These are phyloP conservation scores for Vitis hybrid DNA, from an alignment of 177 flowering plant species.

Conservation along the genomic window DNA sequence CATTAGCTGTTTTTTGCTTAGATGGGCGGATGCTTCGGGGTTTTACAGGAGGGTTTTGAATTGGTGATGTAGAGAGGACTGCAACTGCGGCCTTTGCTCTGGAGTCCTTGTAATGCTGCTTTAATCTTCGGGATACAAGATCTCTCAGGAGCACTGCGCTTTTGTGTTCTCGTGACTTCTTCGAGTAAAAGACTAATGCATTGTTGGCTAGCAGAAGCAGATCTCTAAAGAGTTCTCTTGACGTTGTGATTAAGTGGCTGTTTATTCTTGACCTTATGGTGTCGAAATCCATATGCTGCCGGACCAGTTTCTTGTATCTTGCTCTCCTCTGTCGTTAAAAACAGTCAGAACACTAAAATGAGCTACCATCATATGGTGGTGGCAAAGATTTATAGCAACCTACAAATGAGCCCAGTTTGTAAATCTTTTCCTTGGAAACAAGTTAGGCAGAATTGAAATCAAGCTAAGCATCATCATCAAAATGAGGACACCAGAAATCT, in stretches of 20 bases:
- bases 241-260: constrained; percentile 34
- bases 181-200: constrained; percentile 69
- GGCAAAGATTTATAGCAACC: too few relatives aligned
- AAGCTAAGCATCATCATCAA: background rate
- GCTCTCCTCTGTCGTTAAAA: constrained; percentile 62
- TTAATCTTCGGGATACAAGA: constrained; percentile 27
- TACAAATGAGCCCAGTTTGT: background rate
- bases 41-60: constrained; percentile 42
- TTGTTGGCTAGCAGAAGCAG: constrained; percentile 73
- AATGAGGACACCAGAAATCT: background rate
- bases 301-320: constrained; percentile 63
- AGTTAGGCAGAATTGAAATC: background rate
- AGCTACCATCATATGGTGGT: background rate
- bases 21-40: constrained; percentile 43
- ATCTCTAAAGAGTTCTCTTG: constrained; percentile 64
- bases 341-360: background rate
- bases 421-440: background rate
- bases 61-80: constrained; percentile 9
- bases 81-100: constrained; percentile 12
- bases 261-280: constrained; percentile 55
- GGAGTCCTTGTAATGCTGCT: constrained; percentile 13
- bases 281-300: constrained; percentile 69
- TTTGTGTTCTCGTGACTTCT: constrained; percentile 54
- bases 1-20: constrained; percentile 14
- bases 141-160: constrained; percentile 56